These are phyloP conservation scores for Tritrichomonas foetus DNA, from an alignment of 208 protist species.

Conservation along the genomic window DNA sequence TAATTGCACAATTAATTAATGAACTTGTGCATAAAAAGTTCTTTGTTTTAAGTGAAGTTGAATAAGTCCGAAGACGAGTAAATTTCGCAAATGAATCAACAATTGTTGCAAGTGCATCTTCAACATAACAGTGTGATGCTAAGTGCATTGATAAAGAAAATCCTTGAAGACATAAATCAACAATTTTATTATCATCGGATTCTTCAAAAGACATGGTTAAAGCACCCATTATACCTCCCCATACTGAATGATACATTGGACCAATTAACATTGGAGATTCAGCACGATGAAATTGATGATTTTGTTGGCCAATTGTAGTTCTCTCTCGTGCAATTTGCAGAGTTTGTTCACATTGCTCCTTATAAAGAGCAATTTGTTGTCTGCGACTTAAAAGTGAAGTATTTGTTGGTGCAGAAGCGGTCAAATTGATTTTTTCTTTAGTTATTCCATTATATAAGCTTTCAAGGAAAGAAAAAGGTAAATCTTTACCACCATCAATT, in stretches of 20 bases:
- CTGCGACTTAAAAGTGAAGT: not conserved
- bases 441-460: not conserved
- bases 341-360: not conserved
- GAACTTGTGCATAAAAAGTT: conserved; percentile 17
- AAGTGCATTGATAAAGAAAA: not conserved
- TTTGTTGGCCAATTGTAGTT: not conserved
- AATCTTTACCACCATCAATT: conserved; percentile 50
- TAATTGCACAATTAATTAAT: not conserved
- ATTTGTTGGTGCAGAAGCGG: not conserved
- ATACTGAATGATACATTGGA: not conserved
- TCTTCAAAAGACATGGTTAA: conserved; percentile 29
- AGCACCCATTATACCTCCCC: not conserved
- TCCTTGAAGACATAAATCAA: not conserved
- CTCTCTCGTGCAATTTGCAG: not conserved
- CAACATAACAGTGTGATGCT: conserved; percentile 7
- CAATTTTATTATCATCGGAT: not conserved
- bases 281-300: not conserved
- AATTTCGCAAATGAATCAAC: conserved; percentile 39
- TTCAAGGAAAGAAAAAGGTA: conserved; percentile 13
- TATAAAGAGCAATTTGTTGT: not conserved
- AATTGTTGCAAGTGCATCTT: not conserved
- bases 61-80: not conserved
- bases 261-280: not conserved
- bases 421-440: not conserved
- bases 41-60: not conserved